Base-by-base conservation (phyloP, 2,329 filamentous ascomycete species). In the Talaromyces sp. region DNA sequence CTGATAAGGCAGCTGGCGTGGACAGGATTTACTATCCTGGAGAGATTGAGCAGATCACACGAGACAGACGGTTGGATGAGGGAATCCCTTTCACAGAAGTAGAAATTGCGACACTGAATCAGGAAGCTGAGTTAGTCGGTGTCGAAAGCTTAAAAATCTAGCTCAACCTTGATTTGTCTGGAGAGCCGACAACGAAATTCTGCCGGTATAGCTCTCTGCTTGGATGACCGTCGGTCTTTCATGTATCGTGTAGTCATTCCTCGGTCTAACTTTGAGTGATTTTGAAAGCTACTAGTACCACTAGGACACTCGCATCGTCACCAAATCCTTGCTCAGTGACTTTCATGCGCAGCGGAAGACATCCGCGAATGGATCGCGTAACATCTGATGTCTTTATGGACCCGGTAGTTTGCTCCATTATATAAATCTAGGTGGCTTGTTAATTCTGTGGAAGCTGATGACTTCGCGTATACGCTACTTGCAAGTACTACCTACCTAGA, bases 1-100 rank as follows among this genome's bases (percentile, higher is more conserved):
- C 75, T 1, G 81, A 86, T 39, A 84, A 77, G 70, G 82, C 82
- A 77, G 75, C 72, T 16, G 84, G 80, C 0, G 78, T 85, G 2
- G 82, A 85, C 7, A 74, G 80, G 31, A 83, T 86, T 23, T 85
- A 82, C 66, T 85, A 83, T 65, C 83, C 83, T 0, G 83, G 83
- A 2, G 84, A 86, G 68, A 81, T 85, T 60, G 84, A 86, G 69
- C 79, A 83, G 64, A 67, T 82, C 18, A 80, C 71, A 1, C 74
- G 80, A 63, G 76, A 81, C 63, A 73, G 74, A 65, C 73, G 80
- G 57, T 67, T 72, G 52, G 62, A 65, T 50, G 72, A 74, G 35
- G 82, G 83, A 0, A 84, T 85, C 64, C 82, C 82, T 2, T 80
- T 79, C 66, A 77, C 80, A 9, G 70, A 76, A 64, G 75, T 75